Evolutionary conservation across 768 basidiomycete genomes (phyloP).

Genomic region (Lanmaoa rubissima): DNA sequence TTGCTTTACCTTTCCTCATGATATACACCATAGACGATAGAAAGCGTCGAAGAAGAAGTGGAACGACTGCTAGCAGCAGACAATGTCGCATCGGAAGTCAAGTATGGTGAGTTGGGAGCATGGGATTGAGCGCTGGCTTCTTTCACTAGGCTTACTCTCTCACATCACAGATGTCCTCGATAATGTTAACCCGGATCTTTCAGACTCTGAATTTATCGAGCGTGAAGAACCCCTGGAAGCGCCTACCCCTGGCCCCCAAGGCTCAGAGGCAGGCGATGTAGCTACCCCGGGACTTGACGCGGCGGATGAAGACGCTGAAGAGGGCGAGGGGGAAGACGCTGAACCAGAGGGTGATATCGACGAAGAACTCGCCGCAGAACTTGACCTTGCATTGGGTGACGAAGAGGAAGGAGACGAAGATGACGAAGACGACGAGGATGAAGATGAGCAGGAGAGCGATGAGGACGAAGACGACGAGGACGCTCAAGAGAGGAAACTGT

Average conservation of each 20-base stretch:
- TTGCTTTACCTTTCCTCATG: constrained; percentile 4
- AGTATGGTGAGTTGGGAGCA: constrained; percentile 55
- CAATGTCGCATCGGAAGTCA: constrained; percentile 67
- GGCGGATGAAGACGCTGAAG: constrained; percentile 60
- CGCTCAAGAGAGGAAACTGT: constrained; percentile 69
- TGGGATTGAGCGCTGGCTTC: not conserved
- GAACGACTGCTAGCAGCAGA: constrained; percentile 84
- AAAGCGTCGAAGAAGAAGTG: constrained; percentile 92
- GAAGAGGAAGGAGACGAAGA: constrained; percentile 61
- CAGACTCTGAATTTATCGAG: constrained; percentile 85
- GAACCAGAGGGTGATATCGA: constrained; percentile 81
- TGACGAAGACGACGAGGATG: constrained; percentile 69
- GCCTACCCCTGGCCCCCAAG: constrained; percentile 65
- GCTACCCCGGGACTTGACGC: constrained; percentile 52
- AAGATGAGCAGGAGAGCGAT: constrained; percentile 46
- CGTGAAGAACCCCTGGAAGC: constrained; percentile 59
- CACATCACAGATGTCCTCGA: constrained; percentile 68
- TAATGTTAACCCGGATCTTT: constrained; percentile 87
- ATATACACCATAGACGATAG: constrained; percentile 64
- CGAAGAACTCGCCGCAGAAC: constrained; percentile 83
- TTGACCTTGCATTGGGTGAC: constrained; percentile 76
- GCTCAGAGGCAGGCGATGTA: constrained; percentile 64
- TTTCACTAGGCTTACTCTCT: not conserved
- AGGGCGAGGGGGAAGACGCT: constrained; percentile 55
- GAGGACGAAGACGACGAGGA: constrained; percentile 84